Evolutionary conservation across 768 basidiomycete genomes (phyloP).

Genomic region (Xanthoconium stramineum): DNA sequence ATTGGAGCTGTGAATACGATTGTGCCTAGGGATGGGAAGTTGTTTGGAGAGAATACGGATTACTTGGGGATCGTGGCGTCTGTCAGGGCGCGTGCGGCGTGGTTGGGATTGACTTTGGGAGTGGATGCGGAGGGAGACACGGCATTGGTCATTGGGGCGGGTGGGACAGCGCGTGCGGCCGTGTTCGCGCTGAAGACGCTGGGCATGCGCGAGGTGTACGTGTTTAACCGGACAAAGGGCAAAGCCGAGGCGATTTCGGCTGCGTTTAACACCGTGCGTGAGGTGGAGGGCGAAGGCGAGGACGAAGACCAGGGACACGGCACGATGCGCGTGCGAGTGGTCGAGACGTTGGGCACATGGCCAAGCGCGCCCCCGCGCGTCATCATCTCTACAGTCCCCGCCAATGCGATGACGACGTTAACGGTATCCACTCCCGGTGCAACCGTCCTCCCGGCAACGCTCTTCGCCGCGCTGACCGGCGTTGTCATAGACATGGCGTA

Average conservation of each 20-base stretch:
- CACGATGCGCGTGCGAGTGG: slow-evolving; percentile 49
- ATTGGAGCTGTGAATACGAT: slow-evolving; percentile 98
- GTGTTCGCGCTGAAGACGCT: slow-evolving; percentile 81
- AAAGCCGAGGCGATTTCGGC: slow-evolving; percentile 69
- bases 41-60: slow-evolving; percentile 94
- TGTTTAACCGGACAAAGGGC: slow-evolving; percentile 80
- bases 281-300: background rate
- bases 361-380: slow-evolving; percentile 58
- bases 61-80: slow-evolving; percentile 82
- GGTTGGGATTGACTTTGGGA: slow-evolving; percentile 16
- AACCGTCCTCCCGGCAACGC: slow-evolving; percentile 49
- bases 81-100: slow-evolving; percentile 43
- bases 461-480: slow-evolving; percentile 63
- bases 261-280: slow-evolving; percentile 47
- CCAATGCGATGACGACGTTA: slow-evolving; percentile 50
- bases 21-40: slow-evolving; percentile 42
- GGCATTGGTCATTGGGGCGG: slow-evolving; percentile 89
- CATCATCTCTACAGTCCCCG: slow-evolving; percentile 89
- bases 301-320: too few relatives aligned
- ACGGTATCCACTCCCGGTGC: slow-evolving; percentile 10
- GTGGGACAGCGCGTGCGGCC: slow-evolving; percentile 92
- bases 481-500: slow-evolving; percentile 95
- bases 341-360: slow-evolving; percentile 58
- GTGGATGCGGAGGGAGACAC: slow-evolving; percentile 21
- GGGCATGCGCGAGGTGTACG: slow-evolving; percentile 66